Percentiles rank a stretch among this genome's conserved stretches.
Conservation (phyloP, 1,139 yeast genomes). For the Wickerhamomyces sp. region DNA sequence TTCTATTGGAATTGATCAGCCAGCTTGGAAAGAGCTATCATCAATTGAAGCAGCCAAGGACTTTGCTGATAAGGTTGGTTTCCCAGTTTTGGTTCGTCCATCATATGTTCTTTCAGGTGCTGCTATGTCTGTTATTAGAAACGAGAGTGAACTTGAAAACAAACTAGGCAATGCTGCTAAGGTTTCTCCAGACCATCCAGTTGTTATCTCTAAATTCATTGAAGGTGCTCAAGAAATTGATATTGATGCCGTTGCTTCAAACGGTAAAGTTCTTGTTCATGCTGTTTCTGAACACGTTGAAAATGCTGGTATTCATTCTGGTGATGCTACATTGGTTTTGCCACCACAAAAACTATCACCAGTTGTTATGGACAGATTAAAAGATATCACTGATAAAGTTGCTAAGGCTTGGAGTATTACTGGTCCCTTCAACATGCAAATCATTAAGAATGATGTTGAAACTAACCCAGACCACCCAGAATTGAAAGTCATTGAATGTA, state of each 20-base stretch:
- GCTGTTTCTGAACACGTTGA: constrained; percentile 98
- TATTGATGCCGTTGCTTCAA: constrained; percentile 90
- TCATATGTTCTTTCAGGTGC: constrained; percentile 97
- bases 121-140: constrained; percentile 92
- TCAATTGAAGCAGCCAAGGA: constrained; percentile 79
- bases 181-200: constrained; percentile 91
- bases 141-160: constrained; percentile 69
- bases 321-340: constrained; percentile 92
- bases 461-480: constrained; percentile 40
- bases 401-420: constrained; percentile 93
- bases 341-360: constrained; percentile 81
- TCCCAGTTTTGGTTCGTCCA: constrained; percentile 96
- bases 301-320: constrained; percentile 98
- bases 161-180: constrained; percentile 85
- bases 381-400: constrained; percentile 85
- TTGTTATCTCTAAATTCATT: constrained; percentile 92
- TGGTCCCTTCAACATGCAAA: constrained; percentile 98
- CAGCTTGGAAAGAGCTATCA: constrained; percentile 94
- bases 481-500: constrained; percentile 95
- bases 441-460: constrained; percentile 63
- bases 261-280: constrained; percentile 86
- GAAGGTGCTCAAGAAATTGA: constrained; percentile 96
- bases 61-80: constrained; percentile 84
- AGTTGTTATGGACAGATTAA: constrained; percentile 55
- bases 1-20: constrained; percentile 90